Base-by-base conservation (phyloP, 441 rosid species). In the Erodium trifolium region DNA sequence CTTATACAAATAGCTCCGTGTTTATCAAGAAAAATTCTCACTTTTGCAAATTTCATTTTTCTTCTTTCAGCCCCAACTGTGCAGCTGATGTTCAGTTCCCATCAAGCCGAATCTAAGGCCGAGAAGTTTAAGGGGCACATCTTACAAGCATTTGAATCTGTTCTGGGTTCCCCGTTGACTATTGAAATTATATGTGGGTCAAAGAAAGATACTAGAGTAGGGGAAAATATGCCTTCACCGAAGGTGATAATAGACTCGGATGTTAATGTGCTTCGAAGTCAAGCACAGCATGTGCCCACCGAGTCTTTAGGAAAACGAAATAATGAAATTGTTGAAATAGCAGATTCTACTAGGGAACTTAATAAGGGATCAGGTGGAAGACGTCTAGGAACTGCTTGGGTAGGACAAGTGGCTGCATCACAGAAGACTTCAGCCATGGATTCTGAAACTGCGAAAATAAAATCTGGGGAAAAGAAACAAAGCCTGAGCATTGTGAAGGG, bases 121-220 rank as follows among this genome's bases (percentile, higher is more conserved):
- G 99, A 95, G 87, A 92, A 88, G 82, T 83, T 84, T 77, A 79
- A 83, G 64, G 76, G 79, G 17, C 84, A 85, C 67, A 90, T 95
- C 51, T 83, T 88, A 68, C 88, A 88, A 82, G 99, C 98, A 62
- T 92, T 95, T 67, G 98, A 90, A 76, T 77, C 83, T 71, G 93
- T 89, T 71, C 90, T 95, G 66, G 95, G 92, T 49, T 88, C 95
- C 23, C 88, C 90, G 0, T 81, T 90, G 69, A 90, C 92, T 9
- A 80, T 95, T 75, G 99, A 90, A 80, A 87, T 95, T 73, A 84
- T 93, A 80, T 86, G 86, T 67, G 95, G 73, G 72, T 73, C 51
- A 11, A 81, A 77, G 51, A 63, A 71, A 66, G 79, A 68, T 47
- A 69, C 47, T 41, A 41, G 12, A 41, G 47, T 41, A 41, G 47